Evolutionary conservation across 2,329 filamentous ascomycete genomes (phyloP), one percentile per base, ranked within the genome.

Genomic region (Arthrobotrys conoides): DNA sequence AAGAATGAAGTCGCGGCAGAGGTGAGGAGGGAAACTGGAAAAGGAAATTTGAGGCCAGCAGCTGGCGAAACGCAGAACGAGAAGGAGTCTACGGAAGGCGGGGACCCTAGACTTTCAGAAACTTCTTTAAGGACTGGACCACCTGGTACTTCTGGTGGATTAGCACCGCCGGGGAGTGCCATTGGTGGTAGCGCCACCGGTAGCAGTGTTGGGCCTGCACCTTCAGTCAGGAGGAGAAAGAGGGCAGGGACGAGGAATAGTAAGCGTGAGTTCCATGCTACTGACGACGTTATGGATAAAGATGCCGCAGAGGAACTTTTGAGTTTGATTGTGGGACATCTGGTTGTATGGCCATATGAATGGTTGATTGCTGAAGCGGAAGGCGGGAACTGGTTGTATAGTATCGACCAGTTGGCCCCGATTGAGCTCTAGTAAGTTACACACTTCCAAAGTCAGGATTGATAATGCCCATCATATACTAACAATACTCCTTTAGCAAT

Each of bases 371-470:
- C 91, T 71, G 96, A 98, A 85, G 96, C 98, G 86, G 90, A 91
- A 83, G 94, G 93, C 81, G 93, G 94, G 71, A 97, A 97, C 83
- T 99, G 96, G 96, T 89, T 97, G 80, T 98, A 97, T 85, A 93
- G 95, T 83, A 93, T 98, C 71, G 96, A 99, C 84, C 92, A 96
- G 84, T 91, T 99, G 83, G 96, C 96, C 82, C 96, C 96, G 71
- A 87, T 99, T 85, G 94, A 97, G 86, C 98, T 99, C 83, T 99
- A 99, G 92, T 93, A 88, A 91, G 92, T 88, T 46, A 51, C 24
- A 20, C 8, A 22, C 36, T 44, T 30, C 16, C 30, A 46, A 24
- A n/a, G 33, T 24, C 22, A 36, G 44, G 9, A 12, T 41, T 68
- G 36, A 30, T 16, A n/a, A 59, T 14, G 22, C 8, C 10, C 30